Evolutionary conservation across 1,284 basidiomycete species (phyloP).

Genomic region (Moesziomyces sp.): DNA sequence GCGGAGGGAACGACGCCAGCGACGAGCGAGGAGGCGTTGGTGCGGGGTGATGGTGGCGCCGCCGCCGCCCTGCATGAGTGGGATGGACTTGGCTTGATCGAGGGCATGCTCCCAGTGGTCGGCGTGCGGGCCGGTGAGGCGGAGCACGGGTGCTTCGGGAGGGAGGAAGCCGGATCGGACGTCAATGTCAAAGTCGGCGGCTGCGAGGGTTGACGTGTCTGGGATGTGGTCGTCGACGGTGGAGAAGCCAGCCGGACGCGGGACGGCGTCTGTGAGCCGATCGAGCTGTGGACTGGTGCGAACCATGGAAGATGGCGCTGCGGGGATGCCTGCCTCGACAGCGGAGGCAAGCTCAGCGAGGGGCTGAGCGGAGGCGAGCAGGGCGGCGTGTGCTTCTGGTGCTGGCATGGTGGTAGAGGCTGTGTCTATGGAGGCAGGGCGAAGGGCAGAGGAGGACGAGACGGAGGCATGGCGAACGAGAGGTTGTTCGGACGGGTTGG

Average conservation of each 20-base stretch:
- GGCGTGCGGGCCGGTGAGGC: slow-evolving; percentile 75
- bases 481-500: slow-evolving; percentile 9
- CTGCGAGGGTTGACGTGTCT: slow-evolving; percentile 85
- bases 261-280: slow-evolving; percentile 35
- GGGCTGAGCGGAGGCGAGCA: slow-evolving; percentile 14
- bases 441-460: slow-evolving; percentile 9
- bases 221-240: slow-evolving; percentile 62
- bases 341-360: slow-evolving; percentile 46
- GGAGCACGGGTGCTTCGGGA: slow-evolving; percentile 77
- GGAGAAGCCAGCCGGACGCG: slow-evolving; percentile 42
- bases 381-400: slow-evolving; percentile 3
- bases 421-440: slow-evolving; percentile 25
- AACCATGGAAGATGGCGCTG: slow-evolving; percentile 20
- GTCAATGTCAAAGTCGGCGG: slow-evolving; percentile 94
- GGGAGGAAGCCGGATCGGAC: slow-evolving; percentile 92
- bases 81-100: slow-evolving; percentile 70
- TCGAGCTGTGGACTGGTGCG: slow-evolving; percentile 12
- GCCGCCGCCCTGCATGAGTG: slow-evolving; percentile 55
- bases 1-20: slow-evolving; percentile 76
- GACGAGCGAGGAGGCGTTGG: slow-evolving; percentile 36
- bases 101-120: slow-evolving; percentile 75
- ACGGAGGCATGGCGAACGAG: slow-evolving; percentile 16
- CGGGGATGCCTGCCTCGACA: slow-evolving; percentile 31
- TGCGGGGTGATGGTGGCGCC: slow-evolving; percentile 40
- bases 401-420: slow-evolving; percentile 12